Base-by-base conservation (phyloP, 345 rosid genomes). In the Aurinia saxatilis region DNA sequence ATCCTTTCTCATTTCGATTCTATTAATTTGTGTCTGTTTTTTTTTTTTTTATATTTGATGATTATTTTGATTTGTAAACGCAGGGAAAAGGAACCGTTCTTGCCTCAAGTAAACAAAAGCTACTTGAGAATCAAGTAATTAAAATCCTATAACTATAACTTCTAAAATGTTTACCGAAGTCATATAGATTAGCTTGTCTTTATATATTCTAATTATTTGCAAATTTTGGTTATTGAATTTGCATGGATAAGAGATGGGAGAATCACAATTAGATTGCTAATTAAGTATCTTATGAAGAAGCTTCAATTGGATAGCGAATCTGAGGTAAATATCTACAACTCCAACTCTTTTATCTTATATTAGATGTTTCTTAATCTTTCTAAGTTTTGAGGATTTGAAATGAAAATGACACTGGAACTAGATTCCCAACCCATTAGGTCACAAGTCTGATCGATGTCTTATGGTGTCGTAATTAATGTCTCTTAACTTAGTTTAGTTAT, bases 101-200 rank as follows among this genome's bases (percentile, higher is more conserved):
- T 93, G 79, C 99, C 95, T 51, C 99, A 90, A 62, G 81, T 93
- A 78, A 79, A 81, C 10, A 90, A 87, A 82, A 83, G 95, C 90
- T 90, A 85, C 84, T 83, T 93, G 52, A 84, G 99, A 83, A 90
- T 93, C 96, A 93, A 87, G 99, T 93, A 86, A 27, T 27, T 27
- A 27, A 2, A 2, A 2, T 27, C 5, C 21, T 18, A 42, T 50
- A 23, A 56, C 23, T 42, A 29, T 17, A 15, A 3, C 0, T 18
- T 46, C 5, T 33, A 21, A 2, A 21, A 15, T 36, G 14, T 50
- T 36, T 13, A 25, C 4, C 5, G 17, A 35, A 55, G 25, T n/a
- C n/a, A n/a, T n/a, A n/a, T n/a, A n/a, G n/a, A n/a, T n/a, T n/a
- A n/a, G n/a, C n/a, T n/a, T n/a, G n/a, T n/a, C n/a, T n/a, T n/a